Percentiles rank a stretch among this genome's conserved stretches.
Conservation (phyloP, 2,329 filamentous ascomycete genomes). For the Fusarium beomiforme region DNA sequence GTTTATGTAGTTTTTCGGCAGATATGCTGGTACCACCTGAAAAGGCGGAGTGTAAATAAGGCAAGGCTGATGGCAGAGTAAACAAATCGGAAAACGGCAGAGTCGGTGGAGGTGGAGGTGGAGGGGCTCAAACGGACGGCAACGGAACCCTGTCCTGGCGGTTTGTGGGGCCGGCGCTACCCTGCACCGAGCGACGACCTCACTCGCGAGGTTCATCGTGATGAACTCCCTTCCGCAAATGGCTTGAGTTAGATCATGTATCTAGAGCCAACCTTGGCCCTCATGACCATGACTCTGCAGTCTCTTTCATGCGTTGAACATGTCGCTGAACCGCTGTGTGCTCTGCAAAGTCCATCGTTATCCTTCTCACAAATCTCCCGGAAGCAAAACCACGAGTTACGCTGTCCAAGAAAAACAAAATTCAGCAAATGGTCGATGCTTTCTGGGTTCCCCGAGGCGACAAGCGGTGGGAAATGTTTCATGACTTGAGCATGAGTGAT, state of each 20-base stretch:
- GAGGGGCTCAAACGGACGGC: constrained; percentile 10
- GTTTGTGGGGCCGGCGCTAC: constrained; percentile 31
- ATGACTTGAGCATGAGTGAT: neutral
- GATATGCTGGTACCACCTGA: constrained; percentile 14
- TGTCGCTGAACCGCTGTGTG: too few relatives aligned
- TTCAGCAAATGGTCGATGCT: neutral
- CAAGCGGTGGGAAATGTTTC: accelerated
- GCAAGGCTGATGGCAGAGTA: constrained; percentile 34
- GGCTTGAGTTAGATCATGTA: neutral
- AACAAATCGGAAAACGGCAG: constrained; percentile 29
- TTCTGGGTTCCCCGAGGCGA: accelerated
- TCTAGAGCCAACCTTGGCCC: neutral
- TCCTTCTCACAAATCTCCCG: too few relatives aligned
- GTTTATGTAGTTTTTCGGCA: constrained; percentile 25
- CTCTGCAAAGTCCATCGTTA: too few relatives aligned
- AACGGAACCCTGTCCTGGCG: neutral
- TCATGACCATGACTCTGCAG: neutral
- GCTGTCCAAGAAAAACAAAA: neutral
- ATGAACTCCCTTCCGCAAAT: neutral
- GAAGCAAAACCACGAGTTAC: too few relatives aligned
- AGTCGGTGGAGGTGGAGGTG: constrained; percentile 17
- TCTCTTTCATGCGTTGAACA: neutral
- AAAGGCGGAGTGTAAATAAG: constrained; percentile 39
- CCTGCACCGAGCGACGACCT: constrained; percentile 10
- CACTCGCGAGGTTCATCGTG: neutral